These are phyloP conservation scores for Kwoniella botswanensis DNA, from an alignment of 768 basidiomycete genomes.

Conservation along the genomic window DNA sequence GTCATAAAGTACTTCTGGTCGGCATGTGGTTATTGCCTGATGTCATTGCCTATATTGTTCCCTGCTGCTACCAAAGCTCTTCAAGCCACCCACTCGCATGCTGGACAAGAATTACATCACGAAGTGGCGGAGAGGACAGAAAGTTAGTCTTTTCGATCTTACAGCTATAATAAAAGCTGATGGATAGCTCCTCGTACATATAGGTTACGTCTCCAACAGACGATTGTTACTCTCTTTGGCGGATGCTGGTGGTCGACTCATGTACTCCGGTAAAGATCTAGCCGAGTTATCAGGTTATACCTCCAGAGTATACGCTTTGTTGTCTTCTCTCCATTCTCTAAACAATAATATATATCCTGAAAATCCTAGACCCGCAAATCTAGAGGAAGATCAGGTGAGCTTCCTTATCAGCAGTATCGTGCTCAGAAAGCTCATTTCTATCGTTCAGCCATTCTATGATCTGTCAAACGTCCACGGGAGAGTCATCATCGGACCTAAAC, in stretches of 20 bases:
- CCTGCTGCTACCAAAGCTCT: constrained; percentile 56
- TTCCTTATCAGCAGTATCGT: neutral
- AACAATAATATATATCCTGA: constrained; percentile 58
- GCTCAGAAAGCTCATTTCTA: neutral
- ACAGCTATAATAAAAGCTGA: neutral
- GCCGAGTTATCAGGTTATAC: constrained; percentile 95
- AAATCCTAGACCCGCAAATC: constrained; percentile 61
- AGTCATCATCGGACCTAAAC: constrained; percentile 66
- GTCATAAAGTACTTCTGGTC: constrained; percentile 97
- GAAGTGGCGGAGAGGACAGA: constrained; percentile 53
- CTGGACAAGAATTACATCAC: constrained; percentile 12
- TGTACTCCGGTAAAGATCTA: constrained; percentile 96
- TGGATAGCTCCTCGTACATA: neutral
- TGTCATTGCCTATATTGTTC: constrained; percentile 85
- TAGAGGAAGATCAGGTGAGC: constrained; percentile 55
- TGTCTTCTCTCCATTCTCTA: constrained; percentile 82
- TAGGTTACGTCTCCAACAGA: constrained; percentile 90
- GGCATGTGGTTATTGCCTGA: constrained; percentile 86
- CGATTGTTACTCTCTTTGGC: constrained; percentile 90
- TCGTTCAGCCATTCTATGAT: constrained; percentile 63
- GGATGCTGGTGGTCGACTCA: constrained; percentile 90
- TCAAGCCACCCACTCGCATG: constrained; percentile 1
- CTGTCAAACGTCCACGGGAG: constrained; percentile 69
- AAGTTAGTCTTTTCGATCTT: constrained; percentile 32
- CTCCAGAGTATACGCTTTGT: constrained; percentile 81